phyloP scores from a whole-genome alignment of 225 moss, liverwort and hornwort species.

The Neckera pumila region DNA sequence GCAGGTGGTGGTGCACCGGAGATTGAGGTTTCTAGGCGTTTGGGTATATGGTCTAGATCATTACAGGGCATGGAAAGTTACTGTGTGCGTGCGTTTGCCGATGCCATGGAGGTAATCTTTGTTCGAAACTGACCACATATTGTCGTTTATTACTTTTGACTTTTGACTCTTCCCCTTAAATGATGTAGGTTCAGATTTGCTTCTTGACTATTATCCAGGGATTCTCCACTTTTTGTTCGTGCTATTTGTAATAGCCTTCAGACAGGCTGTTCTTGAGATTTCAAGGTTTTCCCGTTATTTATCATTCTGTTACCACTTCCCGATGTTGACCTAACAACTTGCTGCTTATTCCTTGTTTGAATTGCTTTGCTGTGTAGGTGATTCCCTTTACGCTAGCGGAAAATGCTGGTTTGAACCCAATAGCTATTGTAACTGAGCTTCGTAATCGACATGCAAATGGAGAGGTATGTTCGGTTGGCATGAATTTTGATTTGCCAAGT shows the following conservation, averaged over 20 bases:
- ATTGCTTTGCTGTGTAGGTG: conserved; percentile 28
- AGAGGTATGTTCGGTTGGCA: conserved; percentile 44
- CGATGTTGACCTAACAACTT: neutral
- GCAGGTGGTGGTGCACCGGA: conserved; percentile 96
- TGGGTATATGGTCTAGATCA: conserved; percentile 89
- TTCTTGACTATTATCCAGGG: neutral
- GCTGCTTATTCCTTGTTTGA: neutral
- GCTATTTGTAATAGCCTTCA: neutral
- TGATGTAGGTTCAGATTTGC: neutral
- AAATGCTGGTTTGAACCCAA: conserved; percentile 93
- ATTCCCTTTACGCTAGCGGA: conserved; percentile 92
- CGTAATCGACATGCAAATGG: conserved; percentile 91
- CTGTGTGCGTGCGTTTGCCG: conserved; percentile 86
- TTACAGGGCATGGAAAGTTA: conserved; percentile 98
- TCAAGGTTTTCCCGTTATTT: neutral
- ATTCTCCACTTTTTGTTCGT: neutral
- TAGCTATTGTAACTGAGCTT: conserved; percentile 82
- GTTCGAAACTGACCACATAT: neutral
- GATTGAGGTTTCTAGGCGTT: conserved; percentile 88
- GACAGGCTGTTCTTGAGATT: neutral
- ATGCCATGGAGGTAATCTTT: conserved; percentile 70
- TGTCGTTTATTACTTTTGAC: neutral
- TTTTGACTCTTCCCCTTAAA: neutral
- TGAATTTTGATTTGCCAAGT: neutral
- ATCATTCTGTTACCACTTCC: neutral